phyloP scores from a whole-genome alignment of 2,329 filamentous ascomycete genomes.

The Aspergillus glaucus region DNA sequence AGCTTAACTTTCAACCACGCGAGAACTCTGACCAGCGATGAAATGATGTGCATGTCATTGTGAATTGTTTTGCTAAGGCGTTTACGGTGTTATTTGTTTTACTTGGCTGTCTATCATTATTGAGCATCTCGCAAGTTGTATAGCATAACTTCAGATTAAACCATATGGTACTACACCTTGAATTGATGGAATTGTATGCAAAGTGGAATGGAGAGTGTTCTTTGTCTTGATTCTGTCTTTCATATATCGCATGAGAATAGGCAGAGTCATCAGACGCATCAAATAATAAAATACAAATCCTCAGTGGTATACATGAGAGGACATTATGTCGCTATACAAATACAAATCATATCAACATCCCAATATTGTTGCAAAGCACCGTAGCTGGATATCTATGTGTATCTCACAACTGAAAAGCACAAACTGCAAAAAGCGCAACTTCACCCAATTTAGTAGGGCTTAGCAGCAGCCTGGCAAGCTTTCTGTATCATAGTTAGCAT shows the following conservation, averaged over 20 bases:
- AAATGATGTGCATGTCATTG: neutral
- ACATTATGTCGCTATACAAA: conserved; percentile 18
- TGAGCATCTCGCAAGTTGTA: no score
- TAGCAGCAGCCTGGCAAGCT: conserved; percentile 73
- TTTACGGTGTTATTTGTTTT: neutral
- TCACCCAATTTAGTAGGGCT: conserved; percentile 53
- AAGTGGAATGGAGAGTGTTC: conserved; percentile 11
- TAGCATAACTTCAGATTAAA: no score
- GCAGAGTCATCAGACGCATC: conserved; percentile 3
- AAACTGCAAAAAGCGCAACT: conserved; percentile 3
- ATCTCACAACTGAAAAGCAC: neutral
- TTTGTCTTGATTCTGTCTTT: conserved; percentile 6
- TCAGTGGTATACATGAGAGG: conserved; percentile 12
- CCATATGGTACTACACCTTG: no score
- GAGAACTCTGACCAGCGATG: conserved; percentile 8
- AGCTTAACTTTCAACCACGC: conserved; percentile 20
- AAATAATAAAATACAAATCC: neutral
- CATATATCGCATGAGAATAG: conserved; percentile 1
- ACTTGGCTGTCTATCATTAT: no score
- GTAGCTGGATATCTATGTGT: neutral
- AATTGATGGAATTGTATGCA: conserved; percentile 1
- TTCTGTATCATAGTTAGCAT: conserved; percentile 48
- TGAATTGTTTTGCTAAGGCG: neutral
- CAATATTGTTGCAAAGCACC: neutral
- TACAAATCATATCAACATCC: neutral